Base-by-base conservation (phyloP, 371 early-diverging fungal species). In the Mortierella sp. region DNA sequence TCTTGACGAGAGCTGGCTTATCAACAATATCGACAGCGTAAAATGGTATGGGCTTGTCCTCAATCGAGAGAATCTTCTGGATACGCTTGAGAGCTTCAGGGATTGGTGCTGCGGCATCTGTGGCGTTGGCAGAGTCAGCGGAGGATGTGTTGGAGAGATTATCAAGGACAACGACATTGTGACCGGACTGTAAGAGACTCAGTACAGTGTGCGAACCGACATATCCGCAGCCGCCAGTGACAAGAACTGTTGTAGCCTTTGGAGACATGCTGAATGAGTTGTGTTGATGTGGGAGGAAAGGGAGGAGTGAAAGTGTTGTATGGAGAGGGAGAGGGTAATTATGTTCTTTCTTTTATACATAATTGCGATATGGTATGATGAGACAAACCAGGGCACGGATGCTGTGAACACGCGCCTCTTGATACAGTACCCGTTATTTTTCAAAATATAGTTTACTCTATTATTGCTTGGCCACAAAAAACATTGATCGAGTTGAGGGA, bases 161-260 rank as follows among this genome's bases (percentile, higher is more conserved):
- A 74, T 95, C 96, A 63, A 94, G 86, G 2, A 94, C 93, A 2
- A 95, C 91, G 45, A 94, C 90, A 56, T 91, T 86, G 80, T 88
- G 90, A 37, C 93, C 92, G 7, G 87, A 82, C 34, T 88, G 84
- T 64, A 95, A 74, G 1, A 96, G 87, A 71, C 94, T 93, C 42
- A 95, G 76, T 9, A 93, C 93, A 0, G 96, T 95, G 85, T 96
- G 96, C 17, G 94, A 93, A 15, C 97, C 97, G 74, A 96, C 95
- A 70, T 94, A 96, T 10, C 97, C 97, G 70, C 94, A 93, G 17
- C 96, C 96, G 23, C 96, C 96, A 12, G 96, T 95, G 59, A 96
- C 95, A 49, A 96, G 89, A 45, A 96, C 89, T 77, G 66, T 73
- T 32, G 57, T 0, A 66, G 57, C 8, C 13, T 3, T 4, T 31